Conservation (phyloP, 2,329 filamentous ascomycete species). For the Passalora sequoiae region DNA sequence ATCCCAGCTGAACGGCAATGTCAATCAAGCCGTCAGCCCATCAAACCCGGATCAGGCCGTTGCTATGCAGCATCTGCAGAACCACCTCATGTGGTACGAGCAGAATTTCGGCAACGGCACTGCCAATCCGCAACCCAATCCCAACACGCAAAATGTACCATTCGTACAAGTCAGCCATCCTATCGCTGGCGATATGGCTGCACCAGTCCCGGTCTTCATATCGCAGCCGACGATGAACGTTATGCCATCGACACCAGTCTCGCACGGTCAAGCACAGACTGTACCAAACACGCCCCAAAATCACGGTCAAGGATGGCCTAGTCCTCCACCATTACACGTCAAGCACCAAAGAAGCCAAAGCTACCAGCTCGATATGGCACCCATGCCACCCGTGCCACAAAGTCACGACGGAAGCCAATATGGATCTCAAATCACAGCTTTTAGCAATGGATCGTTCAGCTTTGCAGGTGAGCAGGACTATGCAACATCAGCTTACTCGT, state of each 20-base stretch:
- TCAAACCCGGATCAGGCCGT: constrained; percentile 21
- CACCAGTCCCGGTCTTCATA: constrained; percentile 19
- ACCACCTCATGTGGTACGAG: constrained; percentile 30
- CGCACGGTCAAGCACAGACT: constrained; percentile 40
- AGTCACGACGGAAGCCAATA: constrained; percentile 12
- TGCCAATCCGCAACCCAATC: constrained; percentile 12
- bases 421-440: constrained; percentile 15
- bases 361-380: constrained; percentile 48
- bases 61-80: constrained; percentile 27
- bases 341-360: constrained; percentile 35
- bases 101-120: constrained; percentile 23
- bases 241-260: constrained; percentile 27
- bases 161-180: constrained; percentile 23
- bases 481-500: constrained; percentile 47
- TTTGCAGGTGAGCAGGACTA: constrained; percentile 41
- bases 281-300: constrained; percentile 48
- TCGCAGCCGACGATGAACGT: constrained; percentile 25
- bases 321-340: constrained; percentile 27
- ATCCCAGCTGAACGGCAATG: constrained; percentile 46
- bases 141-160: constrained; percentile 14
- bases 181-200: constrained; percentile 18
- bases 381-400: constrained; percentile 55
- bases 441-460: constrained; percentile 34
- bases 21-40: constrained; percentile 23
- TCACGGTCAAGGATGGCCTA: constrained; percentile 33